Conservation (phyloP, 768 basidiomycete genomes). For the Naganishia onofrii region DNA sequence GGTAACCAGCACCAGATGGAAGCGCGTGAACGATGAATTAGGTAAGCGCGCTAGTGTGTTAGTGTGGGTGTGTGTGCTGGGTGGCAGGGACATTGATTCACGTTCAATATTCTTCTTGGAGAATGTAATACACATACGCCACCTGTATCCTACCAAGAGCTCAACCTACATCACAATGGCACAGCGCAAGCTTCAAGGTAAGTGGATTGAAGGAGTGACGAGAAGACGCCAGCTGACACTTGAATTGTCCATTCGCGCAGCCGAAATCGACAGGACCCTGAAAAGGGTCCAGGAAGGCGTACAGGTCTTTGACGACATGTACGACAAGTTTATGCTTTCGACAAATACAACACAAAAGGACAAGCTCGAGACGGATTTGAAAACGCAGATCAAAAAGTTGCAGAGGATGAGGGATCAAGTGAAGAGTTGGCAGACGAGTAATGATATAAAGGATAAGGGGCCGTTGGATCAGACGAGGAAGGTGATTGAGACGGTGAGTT, state of each 20-base stretch:
- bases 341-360: constrained; percentile 98
- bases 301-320: constrained; percentile 63
- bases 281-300: constrained; percentile 97
- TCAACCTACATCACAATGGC: constrained; percentile 62
- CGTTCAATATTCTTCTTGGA: neutral
- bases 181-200: constrained; percentile 84
- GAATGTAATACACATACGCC: neutral
- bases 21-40: constrained; percentile 6
- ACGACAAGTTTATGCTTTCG: constrained; percentile 95
- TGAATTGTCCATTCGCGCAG: constrained; percentile 54
- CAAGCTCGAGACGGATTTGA: constrained; percentile 90
- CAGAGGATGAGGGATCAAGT: constrained; percentile 81
- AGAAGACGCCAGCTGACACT: neutral
- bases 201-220: constrained; percentile 14
- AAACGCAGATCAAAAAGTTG: constrained; percentile 97
- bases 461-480: constrained; percentile 85
- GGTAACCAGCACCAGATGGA: neutral
- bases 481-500: constrained; percentile 87
- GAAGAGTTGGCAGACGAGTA: constrained; percentile 93
- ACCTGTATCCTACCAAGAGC: neutral
- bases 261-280: constrained; percentile 96
- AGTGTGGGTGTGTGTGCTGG: neutral
- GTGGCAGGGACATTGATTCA: no score
- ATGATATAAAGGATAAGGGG: constrained; percentile 98
- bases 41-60: constrained; percentile 8